phyloP scores from a whole-genome alignment of 345 rosid genomes.

The Psidium friedrichsthalianum region DNA sequence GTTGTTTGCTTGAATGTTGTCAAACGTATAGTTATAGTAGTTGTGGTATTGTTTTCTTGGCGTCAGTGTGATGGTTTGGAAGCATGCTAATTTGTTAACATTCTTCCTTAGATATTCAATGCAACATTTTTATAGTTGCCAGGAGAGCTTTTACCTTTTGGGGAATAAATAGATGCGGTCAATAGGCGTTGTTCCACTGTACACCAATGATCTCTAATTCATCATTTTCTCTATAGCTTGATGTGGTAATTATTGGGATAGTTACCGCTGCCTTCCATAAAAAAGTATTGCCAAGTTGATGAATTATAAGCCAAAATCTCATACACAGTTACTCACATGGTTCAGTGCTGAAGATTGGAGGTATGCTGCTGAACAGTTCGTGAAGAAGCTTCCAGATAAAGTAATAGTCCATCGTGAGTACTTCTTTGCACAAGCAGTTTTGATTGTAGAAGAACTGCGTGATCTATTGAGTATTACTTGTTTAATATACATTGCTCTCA shows the following conservation, averaged over 20 bases:
- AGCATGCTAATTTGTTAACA: background rate
- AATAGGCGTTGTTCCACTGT: background rate
- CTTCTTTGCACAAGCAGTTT: background rate
- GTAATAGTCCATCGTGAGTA: conserved; percentile 81
- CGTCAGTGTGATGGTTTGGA: background rate
- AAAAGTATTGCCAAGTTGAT: background rate
- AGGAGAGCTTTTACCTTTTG: background rate
- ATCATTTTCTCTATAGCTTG: background rate
- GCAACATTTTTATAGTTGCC: background rate
- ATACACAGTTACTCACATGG: background rate
- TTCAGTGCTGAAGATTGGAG: conserved; percentile 83
- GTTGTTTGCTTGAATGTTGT: background rate
- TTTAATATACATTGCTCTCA: background rate
- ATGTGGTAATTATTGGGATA: background rate
- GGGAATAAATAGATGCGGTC: background rate
- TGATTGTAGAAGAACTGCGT: background rate
- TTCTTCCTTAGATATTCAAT: background rate
- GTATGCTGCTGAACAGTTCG: conserved; percentile 83
- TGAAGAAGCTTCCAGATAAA: conserved; percentile 71
- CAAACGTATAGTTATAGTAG: background rate
- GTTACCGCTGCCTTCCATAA: background rate
- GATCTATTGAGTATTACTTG: background rate
- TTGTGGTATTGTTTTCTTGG: background rate
- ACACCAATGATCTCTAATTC: background rate
- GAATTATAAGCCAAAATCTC: background rate